Evolutionary conservation across 176 grass and related monocot species (phyloP), one percentile per base, ranked within the genome.

Genomic region (Juncus effusus): DNA sequence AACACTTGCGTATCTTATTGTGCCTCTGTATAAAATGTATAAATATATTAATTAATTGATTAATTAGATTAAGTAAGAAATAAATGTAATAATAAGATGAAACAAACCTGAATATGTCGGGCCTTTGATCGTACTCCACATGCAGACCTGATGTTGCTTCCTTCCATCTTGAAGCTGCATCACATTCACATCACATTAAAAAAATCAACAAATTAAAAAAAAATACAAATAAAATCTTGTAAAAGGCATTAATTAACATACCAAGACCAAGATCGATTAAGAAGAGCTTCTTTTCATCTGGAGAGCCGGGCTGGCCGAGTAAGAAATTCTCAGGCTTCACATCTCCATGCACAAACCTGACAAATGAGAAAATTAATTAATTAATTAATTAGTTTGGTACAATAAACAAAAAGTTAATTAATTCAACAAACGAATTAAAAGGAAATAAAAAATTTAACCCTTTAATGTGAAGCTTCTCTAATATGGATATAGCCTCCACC

Each of bases 241-340:
- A 69, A 44, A 73, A 1, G 40, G 51, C 47, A 79, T 19, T 39
- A 14, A 81, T 60, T 28, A 70, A 28, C 19, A 59, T 85, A 91
- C 93, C 93, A 64, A 96, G 83, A 53, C 93, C 93, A 91, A 96
- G 93, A 91, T 96, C 93, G 67, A 96, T 91, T 55, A 96, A 68
- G 76, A 88, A 96, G 49, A 96, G 93, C 61, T 91, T 96, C 69
- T 96, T 96, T 79, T 96, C 93, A 71, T 96, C 93, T 75, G 87
- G 81, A 56, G 93, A 83, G 76, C 93, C 87, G 71, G 85, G 87
- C 58, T 96, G 93, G 74, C 93, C 93, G 74, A 96, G 88, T 61
- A 96, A 77, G 77, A 96, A 96, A 70, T 96, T 96, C 75, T 96
- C 93, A 13, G 93, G 93, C 76, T 96, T 96, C 59, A 96, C 88